These are phyloP conservation scores for Elaeagnus macrophylla DNA, from an alignment of 306 rosid species.

Conservation along the genomic window DNA sequence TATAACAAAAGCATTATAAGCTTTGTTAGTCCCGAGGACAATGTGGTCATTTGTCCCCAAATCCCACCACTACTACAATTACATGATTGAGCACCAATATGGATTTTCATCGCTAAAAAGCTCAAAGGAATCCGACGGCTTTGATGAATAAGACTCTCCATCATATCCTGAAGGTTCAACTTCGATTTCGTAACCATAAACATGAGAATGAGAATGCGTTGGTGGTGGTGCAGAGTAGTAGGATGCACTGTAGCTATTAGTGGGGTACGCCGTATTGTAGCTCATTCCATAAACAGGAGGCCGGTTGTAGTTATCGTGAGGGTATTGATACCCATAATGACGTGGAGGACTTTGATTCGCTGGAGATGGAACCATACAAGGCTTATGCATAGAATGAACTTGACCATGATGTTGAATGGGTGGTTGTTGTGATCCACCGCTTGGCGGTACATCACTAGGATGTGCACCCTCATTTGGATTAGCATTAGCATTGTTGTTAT, in stretches of 20 bases:
- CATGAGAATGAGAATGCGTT: conserved; percentile 27
- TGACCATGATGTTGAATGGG: not conserved
- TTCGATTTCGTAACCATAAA: conserved; percentile 16
- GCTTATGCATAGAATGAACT: conserved; percentile 11
- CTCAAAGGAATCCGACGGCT: conserved; percentile 35
- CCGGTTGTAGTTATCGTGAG: conserved; percentile 11
- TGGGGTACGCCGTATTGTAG: conserved; percentile 39
- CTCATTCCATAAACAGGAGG: conserved; percentile 25
- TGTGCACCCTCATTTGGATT: conserved; percentile 22
- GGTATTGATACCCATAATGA: conserved; percentile 26
- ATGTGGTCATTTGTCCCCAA: no score
- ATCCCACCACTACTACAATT: not conserved
- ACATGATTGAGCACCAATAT: conserved; percentile 56
- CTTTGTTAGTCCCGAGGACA: no score
- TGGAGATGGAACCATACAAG: conserved; percentile 11
- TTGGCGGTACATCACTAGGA: conserved; percentile 10
- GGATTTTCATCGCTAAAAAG: conserved; percentile 78
- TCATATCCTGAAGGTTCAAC: conserved; percentile 23
- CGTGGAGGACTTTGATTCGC: conserved; percentile 37
- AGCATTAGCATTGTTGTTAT: conserved; percentile 4
- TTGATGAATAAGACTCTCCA: conserved; percentile 19
- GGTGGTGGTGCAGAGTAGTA: conserved; percentile 37
- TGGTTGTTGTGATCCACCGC: conserved; percentile 23
- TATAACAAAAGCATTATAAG: no score
- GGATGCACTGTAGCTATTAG: conserved; percentile 31